Evolutionary conservation across 306 rosid species (phyloP).

Genomic region (Potentilla sterilis): DNA sequence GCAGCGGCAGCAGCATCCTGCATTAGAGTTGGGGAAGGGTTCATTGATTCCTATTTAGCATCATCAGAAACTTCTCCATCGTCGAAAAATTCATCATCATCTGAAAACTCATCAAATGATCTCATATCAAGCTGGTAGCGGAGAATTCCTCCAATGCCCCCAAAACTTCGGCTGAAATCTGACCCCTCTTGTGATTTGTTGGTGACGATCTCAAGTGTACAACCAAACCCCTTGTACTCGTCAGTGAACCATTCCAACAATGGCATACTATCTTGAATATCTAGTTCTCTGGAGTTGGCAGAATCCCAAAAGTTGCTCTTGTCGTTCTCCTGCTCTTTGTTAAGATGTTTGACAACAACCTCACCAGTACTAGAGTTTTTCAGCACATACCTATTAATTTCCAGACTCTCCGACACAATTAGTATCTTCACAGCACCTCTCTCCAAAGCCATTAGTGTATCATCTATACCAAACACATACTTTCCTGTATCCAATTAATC

Average conservation of each 20-base stretch:
- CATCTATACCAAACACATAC: neutral
- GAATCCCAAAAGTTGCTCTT: neutral
- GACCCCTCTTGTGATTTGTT: neutral
- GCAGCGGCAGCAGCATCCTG: neutral
- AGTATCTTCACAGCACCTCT: neutral
- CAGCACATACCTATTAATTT: conserved; percentile 1
- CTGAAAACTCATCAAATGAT: conserved; percentile 42
- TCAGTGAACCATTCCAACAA: neutral
- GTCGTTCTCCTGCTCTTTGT: neutral
- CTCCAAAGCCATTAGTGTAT: neutral
- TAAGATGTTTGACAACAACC: neutral
- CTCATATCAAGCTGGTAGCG: conserved; percentile 28
- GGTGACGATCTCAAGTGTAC: neutral
- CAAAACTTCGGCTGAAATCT: neutral
- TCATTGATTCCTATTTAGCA: conserved; percentile 35
- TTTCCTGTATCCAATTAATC: neutral
- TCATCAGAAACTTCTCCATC: conserved; percentile 43
- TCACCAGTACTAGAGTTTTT: neutral
- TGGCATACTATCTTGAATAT: neutral
- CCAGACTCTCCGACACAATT: neutral
- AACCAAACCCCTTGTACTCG: neutral
- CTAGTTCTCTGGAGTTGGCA: conserved; percentile 5
- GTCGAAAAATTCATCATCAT: conserved; percentile 19
- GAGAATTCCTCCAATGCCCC: conserved; percentile 7
- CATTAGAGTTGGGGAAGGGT: conserved; percentile 16